Base-by-base conservation (phyloP, 371 early-diverging fungal genomes). In the Umbelopsis sp. region DNA sequence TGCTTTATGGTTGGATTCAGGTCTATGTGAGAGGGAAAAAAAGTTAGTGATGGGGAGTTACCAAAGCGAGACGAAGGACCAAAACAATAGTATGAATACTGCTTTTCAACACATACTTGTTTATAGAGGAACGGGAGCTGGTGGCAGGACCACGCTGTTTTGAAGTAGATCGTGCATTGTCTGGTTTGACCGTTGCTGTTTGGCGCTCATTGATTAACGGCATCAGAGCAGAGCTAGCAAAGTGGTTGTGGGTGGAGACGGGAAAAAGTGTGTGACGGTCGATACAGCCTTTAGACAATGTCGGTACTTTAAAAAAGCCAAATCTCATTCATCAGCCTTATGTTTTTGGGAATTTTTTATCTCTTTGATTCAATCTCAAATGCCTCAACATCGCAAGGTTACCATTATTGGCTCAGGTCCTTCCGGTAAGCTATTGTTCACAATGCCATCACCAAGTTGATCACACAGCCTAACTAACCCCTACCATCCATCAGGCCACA, bases 331-430 rank as follows among this genome's bases (percentile, higher is more conserved):
- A 41, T 41, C 1, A 41, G 41, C 4, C 20, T 25, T 24, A 12
- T 20, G 52, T 51, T 24, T 51, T 22, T 22, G 7, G 22, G 22
- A 9, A 51, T 8, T 51, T 51, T 51, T 20, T 25, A 24, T 12
- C 10, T 51, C 29, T 18, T 51, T 51, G 11, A 25, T 24, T 51
- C 9, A 12, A 29, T 29, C 12, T 57, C 16, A 18, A 51, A 67
- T 67, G 67, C 79, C 83, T 67, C 70, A 78, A 72, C 83, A 82
- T 65, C 80, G 74, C 64, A 76, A 71, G 70, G 83, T 80, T 64
- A 76, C 78, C 66, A 89, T 94, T 75, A 84, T 94, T 57, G 94
- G 98, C 67, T 95, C 96, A 16, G 97, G 98, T 3, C 98, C 98
- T 67, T 98, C 98, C 63, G 98, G 82, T 80, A 80, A 73, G 41